Base-by-base conservation (phyloP, 1,139 yeast species). In the Saccharomyces hybrid region DNA sequence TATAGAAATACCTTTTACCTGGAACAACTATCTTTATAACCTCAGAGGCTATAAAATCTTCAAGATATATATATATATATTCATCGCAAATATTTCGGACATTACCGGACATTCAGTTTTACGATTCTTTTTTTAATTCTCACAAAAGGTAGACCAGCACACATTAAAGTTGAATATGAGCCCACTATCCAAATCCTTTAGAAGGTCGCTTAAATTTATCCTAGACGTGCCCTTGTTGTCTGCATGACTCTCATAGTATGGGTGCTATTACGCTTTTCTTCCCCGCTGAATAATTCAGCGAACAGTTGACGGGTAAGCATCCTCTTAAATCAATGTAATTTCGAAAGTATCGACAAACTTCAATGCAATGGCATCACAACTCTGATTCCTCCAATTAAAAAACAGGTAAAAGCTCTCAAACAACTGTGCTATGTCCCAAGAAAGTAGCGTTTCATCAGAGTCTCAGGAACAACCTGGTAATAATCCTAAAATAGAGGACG, bases 1-100 rank as follows among this genome's bases (percentile, higher is more conserved):
- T 69, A n/a, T 68, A 54, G 47, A 20, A 14, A n/a, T 48, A 31
- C 16, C 30, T 41, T 27, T 42, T 31, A 31, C 9, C 31, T 48
- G 31, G 26, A 25, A 23, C 28, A 23, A 13, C 32, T 9, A 1
- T 31, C 42, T 44, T 52, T 31, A 30, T 13, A 23, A 54, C 4
- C 23, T 16, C 42, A 34, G 25, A 5, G 4, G 4, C 8, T 34
- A 34, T 34, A 16, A 2, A 16, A 7, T 34, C 20, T 34, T 6
- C 42, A 16, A 7, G 2, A n/a, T 34, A 31, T 46, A 31, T 30
- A 48, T 34, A 34, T 26, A 30, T 34, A 26, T 32, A n/a, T 48
- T n/a, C 5, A 34, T 48, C 11, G 16, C 31, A 26, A 50, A 27
- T 26, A 27, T 20, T 28, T 27, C 16, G 48, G 28, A 46, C 30